Conservation (phyloP, 441 rosid species). For the Arabidopsis lyrata region DNA sequence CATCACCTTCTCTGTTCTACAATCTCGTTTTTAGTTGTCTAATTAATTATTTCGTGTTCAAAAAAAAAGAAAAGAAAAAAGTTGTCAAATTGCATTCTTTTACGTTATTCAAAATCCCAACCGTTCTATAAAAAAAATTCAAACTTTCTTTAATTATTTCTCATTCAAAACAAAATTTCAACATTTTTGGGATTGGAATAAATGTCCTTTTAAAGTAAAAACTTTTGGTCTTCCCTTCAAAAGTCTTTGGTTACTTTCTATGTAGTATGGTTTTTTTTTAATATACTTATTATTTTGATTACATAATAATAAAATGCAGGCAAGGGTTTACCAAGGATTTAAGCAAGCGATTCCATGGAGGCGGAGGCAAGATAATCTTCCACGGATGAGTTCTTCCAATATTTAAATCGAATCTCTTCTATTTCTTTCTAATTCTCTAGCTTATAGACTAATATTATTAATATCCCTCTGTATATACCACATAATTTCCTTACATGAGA, state of each 20-base stretch:
- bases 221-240: background rate
- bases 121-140: background rate
- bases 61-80: no score
- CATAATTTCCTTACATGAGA: background rate
- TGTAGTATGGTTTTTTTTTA: background rate
- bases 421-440: background rate
- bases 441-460: slow-evolving; percentile 27
- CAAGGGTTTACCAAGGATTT: slow-evolving; percentile 59
- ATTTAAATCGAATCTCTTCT: slow-evolving; percentile 32
- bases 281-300: background rate
- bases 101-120: background rate
- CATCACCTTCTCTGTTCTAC: background rate
- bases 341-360: slow-evolving; percentile 78
- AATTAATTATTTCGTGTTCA: no score
- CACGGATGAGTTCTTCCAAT: slow-evolving; percentile 37
- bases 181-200: background rate
- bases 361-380: slow-evolving; percentile 44
- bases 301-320: slow-evolving; percentile 45
- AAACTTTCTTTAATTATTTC: background rate
- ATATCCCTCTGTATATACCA: slow-evolving; percentile 16
- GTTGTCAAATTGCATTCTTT: no score
- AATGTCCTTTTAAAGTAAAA: background rate
- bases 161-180: background rate
- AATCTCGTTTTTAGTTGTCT: background rate
- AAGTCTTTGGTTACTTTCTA: background rate